Conservation (phyloP, 164 flowering plant genomes). For the Annona squamosa region DNA sequence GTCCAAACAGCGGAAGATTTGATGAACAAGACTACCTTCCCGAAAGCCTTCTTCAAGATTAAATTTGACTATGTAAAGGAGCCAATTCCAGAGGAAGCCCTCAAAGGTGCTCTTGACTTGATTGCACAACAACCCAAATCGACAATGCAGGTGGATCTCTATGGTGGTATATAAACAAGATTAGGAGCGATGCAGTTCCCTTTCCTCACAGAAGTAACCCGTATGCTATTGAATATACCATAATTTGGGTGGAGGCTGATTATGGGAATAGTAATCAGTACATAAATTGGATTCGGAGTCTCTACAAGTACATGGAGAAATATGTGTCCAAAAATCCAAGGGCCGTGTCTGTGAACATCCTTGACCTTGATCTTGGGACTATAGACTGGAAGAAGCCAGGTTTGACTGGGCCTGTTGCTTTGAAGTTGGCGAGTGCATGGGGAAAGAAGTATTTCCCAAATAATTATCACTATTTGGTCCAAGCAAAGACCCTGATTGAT, state of each 20-base stretch:
- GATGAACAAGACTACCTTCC: no score
- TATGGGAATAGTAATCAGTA: neutral
- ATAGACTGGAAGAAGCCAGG: no score
- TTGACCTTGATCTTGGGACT: no score
- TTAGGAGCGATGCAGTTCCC: slow-evolving; percentile 5
- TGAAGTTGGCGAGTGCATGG: no score
- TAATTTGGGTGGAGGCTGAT: neutral
- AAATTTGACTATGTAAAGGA: slow-evolving; percentile 3
- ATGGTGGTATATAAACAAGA: slow-evolving; percentile 20
- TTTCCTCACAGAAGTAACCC: slow-evolving; percentile 20
- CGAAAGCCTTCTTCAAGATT: neutral
- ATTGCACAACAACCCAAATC: neutral
- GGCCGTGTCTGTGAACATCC: no score
- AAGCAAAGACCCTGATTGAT: no score
- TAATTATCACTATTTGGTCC: no score
- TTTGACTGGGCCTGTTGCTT: no score
- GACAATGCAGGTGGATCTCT: slow-evolving; percentile 9
- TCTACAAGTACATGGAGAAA: slow-evolving; percentile 6
- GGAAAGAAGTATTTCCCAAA: no score
- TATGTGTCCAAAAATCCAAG: neutral
- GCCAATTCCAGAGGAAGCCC: slow-evolving; percentile 8
- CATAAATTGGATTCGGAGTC: no score
- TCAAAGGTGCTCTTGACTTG: neutral
- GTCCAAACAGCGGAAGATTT: neutral
- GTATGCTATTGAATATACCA: slow-evolving; percentile 9